phyloP scores from a whole-genome alignment of 805 yeast species.

The Clavispora asparagi region DNA sequence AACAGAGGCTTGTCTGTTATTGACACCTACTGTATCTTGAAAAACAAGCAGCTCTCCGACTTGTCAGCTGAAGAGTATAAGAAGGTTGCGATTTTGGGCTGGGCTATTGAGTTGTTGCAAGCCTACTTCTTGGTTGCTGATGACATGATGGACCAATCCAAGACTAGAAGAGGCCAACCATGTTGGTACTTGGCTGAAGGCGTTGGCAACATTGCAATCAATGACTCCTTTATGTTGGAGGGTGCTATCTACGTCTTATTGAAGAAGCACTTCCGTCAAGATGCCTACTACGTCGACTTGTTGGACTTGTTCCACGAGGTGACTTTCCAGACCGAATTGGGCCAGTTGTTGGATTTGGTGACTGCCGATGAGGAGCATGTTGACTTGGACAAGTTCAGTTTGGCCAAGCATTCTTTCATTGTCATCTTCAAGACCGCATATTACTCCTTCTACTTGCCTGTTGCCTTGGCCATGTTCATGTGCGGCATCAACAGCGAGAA shows the following conservation, averaged over 20 bases:
- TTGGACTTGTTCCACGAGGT: constrained; percentile 95
- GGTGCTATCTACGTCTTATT: constrained; percentile 86
- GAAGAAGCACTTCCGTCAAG: constrained; percentile 82
- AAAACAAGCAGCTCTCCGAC: constrained; percentile 50
- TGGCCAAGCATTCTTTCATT: constrained; percentile 88
- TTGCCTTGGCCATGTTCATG: constrained; percentile 92
- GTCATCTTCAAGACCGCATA: constrained; percentile 96
- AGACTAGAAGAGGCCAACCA: constrained; percentile 97
- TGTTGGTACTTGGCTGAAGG: constrained; percentile 87
- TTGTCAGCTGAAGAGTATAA: constrained; percentile 66
- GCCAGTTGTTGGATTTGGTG: constrained; percentile 90
- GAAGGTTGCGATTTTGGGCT: constrained; percentile 84
- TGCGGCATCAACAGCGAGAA: constrained; percentile 67
- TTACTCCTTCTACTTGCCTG: constrained; percentile 96
- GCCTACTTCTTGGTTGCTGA: constrained; percentile 97
- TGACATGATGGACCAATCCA: constrained; percentile 96
- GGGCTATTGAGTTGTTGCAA: constrained; percentile 92
- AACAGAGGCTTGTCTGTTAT: constrained; percentile 95
- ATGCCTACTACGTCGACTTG: constrained; percentile 80
- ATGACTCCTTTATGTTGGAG: constrained; percentile 95
- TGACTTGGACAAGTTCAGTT: constrained; percentile 79
- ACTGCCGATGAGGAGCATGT: constrained; percentile 97
- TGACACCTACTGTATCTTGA: constrained; percentile 82
- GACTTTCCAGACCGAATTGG: constrained; percentile 95
- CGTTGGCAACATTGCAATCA: constrained; percentile 92